Evolutionary conservation across 2,329 filamentous ascomycete species (phyloP), one percentile per base, ranked within the genome.

Genomic region (Fusarium humuli): DNA sequence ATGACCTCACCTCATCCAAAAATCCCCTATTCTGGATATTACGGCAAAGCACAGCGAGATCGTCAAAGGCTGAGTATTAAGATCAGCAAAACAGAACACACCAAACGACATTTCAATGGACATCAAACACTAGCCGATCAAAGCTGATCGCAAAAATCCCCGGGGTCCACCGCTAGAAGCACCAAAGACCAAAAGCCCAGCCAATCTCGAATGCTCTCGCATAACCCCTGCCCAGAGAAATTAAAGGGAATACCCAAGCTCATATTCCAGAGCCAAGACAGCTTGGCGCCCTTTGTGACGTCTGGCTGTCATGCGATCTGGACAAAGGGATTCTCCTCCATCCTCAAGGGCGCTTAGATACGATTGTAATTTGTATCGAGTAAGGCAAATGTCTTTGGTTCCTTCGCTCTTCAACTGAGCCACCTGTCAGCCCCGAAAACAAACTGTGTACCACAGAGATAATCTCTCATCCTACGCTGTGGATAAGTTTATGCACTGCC

Each of bases 241-340:
- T 71, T 71, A 68, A 57, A 71, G 49, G 67, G 58, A 68, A 65
- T 48, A 22, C 40, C 41, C 47, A 27, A 61, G 45, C 50, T 63
- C 40, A 47, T 41, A 67, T 67, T 42, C 30, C 52, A 54, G 18
- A 49, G 62, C 67, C 67, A 70, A 70, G 67, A 70, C 67, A 53
- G 45, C 58, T 59, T 55, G 63, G 34, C 62, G 67, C 61, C 47
- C 46, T 23, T 42, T 54, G 37, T 37, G 25, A 37, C 55, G 18
- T 62, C 29, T 47, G 41, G 10, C 13, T 22, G 40, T 48, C 44
- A 66, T 53, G 27, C 34, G n/a, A 44, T 32, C 25, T 29, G 34
- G 10, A 54, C 37, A 32, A 25, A 59, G 25, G 20, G 25, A 42
- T 37, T 37, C 34, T 37, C 34, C 34, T 37, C 18, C 42, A 42